Conservation (phyloP, 1,284 basidiomycete genomes). For the Prillingera fragicola region DNA sequence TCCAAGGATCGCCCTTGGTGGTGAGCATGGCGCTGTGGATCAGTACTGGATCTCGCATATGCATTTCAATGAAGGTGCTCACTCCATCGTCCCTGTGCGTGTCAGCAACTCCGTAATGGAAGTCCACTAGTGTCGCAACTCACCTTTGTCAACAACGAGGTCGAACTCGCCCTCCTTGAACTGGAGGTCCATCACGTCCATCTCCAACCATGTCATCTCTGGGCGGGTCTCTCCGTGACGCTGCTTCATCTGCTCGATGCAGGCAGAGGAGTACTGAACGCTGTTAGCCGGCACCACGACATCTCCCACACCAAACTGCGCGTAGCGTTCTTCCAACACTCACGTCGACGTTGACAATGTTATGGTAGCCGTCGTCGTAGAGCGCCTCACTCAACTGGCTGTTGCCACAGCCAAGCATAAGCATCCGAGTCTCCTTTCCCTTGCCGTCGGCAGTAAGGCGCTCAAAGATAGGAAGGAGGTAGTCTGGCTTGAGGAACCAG, state of each 20-base stretch:
- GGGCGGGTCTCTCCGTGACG: constrained; percentile 57
- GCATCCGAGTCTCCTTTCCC: constrained; percentile 59
- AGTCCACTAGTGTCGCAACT: not conserved
- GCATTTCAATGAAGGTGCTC: not conserved
- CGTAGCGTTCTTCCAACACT: constrained; percentile 36
- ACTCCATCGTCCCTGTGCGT: constrained; percentile 73
- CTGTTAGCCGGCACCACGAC: not conserved
- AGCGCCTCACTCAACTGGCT: constrained; percentile 61
- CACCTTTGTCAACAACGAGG: constrained; percentile 83
- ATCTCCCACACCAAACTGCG: too few relatives aligned
- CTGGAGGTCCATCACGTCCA: constrained; percentile 72
- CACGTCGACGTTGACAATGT: constrained; percentile 80
- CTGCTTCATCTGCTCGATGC: constrained; percentile 73
- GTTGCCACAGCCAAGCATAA: constrained; percentile 90
- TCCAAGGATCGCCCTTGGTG: constrained; percentile 80
- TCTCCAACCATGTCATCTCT: constrained; percentile 80
- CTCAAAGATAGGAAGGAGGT: constrained; percentile 42
- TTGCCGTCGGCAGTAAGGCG: constrained; percentile 24
- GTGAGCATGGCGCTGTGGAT: constrained; percentile 69
- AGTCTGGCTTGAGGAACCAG: constrained; percentile 52
- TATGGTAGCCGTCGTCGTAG: constrained; percentile 82
- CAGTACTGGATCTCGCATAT: not conserved
- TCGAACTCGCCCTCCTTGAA: constrained; percentile 69
- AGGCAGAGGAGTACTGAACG: constrained; percentile 66
- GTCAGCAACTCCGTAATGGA: constrained; percentile 1